Percentiles rank a stretch among this genome's conserved stretches.
Conservation (phyloP, 805 yeast genomes). For the Suhomyces kilbournensis region DNA sequence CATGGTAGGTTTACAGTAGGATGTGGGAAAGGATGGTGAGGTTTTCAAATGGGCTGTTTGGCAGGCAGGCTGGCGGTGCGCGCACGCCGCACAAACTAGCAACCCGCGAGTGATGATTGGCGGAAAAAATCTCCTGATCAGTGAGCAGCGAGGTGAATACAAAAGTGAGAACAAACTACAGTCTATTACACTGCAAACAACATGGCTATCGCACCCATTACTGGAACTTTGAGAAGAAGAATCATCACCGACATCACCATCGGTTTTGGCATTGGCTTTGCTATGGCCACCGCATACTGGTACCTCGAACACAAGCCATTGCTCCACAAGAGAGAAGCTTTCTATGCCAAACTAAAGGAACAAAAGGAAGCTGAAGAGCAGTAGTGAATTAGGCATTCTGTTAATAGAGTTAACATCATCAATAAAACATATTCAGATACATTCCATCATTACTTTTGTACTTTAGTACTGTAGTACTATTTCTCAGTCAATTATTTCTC, state of each 20-base stretch:
- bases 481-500: too few species aligned
- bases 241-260: slow-evolving; percentile 73
- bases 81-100: neutral
- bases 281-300: slow-evolving; percentile 66
- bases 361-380: slow-evolving; percentile 60
- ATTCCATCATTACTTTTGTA: too few species aligned
- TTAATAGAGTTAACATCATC: neutral
- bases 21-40: too few species aligned
- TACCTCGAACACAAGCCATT: slow-evolving; percentile 81
- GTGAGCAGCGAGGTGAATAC: neutral
- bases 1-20: too few species aligned
- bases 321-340: slow-evolving; percentile 76
- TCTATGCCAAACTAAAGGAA: slow-evolving; percentile 75
- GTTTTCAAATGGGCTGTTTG: neutral
- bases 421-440: too few species aligned
- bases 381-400: too few species aligned
- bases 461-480: too few species aligned
- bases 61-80: neutral
- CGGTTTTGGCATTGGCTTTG: slow-evolving; percentile 63
- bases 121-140: slow-evolving; percentile 5
- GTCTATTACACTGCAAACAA: slow-evolving; percentile 5
- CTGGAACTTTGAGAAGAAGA: slow-evolving; percentile 79
- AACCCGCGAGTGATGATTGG: slow-evolving; percentile 3
- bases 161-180: neutral
- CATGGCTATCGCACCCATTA: slow-evolving; percentile 83